Evolutionary conservation across 306 rosid species (phyloP).

Genomic region (Cercis canadensis): DNA sequence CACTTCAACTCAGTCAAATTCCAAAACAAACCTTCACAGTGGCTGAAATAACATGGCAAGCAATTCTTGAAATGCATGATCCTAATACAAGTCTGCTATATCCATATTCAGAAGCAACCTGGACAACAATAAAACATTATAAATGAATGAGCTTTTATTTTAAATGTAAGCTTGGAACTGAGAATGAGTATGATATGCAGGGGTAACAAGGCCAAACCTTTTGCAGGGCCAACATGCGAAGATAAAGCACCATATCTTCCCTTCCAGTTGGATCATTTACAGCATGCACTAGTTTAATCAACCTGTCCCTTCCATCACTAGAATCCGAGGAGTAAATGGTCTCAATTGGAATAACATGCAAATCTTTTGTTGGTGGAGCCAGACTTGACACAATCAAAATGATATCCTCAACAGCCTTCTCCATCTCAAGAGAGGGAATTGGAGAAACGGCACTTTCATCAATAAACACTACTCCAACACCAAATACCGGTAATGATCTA

Average conservation of each 20-base stretch:
- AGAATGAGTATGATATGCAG: constrained; percentile 18
- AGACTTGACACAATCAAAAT: constrained; percentile 58
- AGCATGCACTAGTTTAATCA: constrained; percentile 48
- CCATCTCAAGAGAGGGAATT: constrained; percentile 50
- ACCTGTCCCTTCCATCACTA: constrained; percentile 56
- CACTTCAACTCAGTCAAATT: constrained; percentile 26
- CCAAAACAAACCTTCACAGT: constrained; percentile 74
- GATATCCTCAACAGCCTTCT: constrained; percentile 54
- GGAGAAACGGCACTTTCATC: constrained; percentile 66
- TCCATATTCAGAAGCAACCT: constrained; percentile 74
- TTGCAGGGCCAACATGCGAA: constrained; percentile 82
- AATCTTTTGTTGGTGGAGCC: constrained; percentile 64
- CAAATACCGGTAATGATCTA: constrained; percentile 81
- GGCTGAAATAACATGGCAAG: constrained; percentile 81
- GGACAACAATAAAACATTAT: constrained; percentile 17
- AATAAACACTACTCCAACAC: constrained; percentile 85
- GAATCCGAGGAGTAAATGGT: constrained; percentile 56
- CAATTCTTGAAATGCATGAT: constrained; percentile 84
- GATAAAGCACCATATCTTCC: constrained; percentile 74
- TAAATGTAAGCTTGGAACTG: constrained; percentile 10
- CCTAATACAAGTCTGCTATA: constrained; percentile 84
- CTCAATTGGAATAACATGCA: constrained; percentile 76
- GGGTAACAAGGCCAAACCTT: constrained; percentile 54
- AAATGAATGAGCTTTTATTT: not conserved
- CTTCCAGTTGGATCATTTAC: constrained; percentile 79